A percentile compares a stretch with the other conserved stretches of the same genome.
phyloP scores from a whole-genome alignment of 2,329 filamentous ascomycete species.

The Fusarium dimerum region DNA sequence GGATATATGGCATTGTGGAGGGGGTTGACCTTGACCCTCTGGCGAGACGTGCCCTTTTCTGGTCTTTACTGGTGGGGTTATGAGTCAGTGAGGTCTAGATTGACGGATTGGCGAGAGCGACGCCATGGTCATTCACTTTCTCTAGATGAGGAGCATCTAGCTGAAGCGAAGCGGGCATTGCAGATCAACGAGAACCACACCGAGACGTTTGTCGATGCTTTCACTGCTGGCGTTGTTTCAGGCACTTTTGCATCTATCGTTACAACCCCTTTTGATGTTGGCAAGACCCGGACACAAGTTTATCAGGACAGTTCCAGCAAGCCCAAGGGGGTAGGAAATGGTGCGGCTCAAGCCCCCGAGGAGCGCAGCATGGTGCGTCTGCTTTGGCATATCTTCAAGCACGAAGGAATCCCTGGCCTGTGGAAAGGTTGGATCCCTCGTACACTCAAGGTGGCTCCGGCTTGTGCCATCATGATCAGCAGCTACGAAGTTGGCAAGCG shows the following conservation, averaged over 20 bases:
- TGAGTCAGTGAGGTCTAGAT: slow-evolving; percentile 72
- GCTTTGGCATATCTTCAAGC: slow-evolving; percentile 86
- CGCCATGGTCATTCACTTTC: slow-evolving; percentile 42
- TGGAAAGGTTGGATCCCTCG: slow-evolving; percentile 92
- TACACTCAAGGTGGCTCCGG: slow-evolving; percentile 91
- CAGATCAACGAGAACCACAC: slow-evolving; percentile 70
- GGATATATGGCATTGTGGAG: slow-evolving; percentile 88
- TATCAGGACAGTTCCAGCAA: slow-evolving; percentile 55
- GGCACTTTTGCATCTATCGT: slow-evolving; percentile 84
- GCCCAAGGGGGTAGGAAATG: slow-evolving; percentile 34
- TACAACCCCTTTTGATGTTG: slow-evolving; percentile 95
- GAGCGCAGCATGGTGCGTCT: slow-evolving; percentile 77
- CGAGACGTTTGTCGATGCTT: slow-evolving; percentile 84
- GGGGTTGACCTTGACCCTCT: slow-evolving; percentile 85
- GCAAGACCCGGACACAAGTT: slow-evolving; percentile 92
- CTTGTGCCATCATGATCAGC: slow-evolving; percentile 99
- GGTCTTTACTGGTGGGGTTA: slow-evolving; percentile 99
- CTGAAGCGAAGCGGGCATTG: slow-evolving; percentile 51
- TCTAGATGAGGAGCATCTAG: slow-evolving; percentile 35
- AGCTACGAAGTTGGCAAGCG: slow-evolving; percentile 96
- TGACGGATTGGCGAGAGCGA: slow-evolving; percentile 69
- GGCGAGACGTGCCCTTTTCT: slow-evolving; percentile 96
- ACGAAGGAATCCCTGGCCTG: slow-evolving; percentile 77
- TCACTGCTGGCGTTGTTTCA: slow-evolving; percentile 79
- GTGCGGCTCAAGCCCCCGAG: slow-evolving; percentile 60